Evolutionary conservation across 2,329 filamentous ascomycete genomes (phyloP).

Genomic region (Colletotrichum orchidophilum): DNA sequence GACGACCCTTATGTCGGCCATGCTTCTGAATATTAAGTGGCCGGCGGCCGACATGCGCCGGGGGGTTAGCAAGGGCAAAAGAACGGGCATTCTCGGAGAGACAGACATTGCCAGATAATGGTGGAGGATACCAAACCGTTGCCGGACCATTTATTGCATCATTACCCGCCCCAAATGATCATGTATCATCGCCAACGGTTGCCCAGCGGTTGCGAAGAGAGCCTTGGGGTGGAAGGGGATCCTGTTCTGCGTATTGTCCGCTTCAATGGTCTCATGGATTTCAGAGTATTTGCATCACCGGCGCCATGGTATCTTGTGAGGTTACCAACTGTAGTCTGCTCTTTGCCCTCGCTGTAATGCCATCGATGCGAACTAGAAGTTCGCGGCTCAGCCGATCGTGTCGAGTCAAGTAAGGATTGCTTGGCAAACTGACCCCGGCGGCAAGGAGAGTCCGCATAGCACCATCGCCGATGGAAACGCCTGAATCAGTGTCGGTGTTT

Average conservation of each 20-base stretch:
- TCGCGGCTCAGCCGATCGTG: neutral
- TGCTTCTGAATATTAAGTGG: constrained; percentile 31
- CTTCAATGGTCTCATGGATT: constrained; percentile 45
- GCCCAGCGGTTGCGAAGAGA: constrained; percentile 41
- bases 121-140: neutral
- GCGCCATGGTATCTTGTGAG: constrained; percentile 69
- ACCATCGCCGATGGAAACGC: constrained; percentile 27
- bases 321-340: constrained; percentile 58
- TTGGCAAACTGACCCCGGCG: constrained; percentile 24
- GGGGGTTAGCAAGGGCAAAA: constrained; percentile 25
- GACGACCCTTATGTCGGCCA: constrained; percentile 30
- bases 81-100: constrained; percentile 19
- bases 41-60: constrained; percentile 29
- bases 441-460: constrained; percentile 22
- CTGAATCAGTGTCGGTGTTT: constrained; percentile 23
- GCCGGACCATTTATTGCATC: constrained; percentile 51
- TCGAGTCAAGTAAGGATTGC: neutral
- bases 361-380: constrained; percentile 21
- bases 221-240: constrained; percentile 36
- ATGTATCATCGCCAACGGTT: constrained; percentile 48
- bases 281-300: constrained; percentile 63
- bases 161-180: constrained; percentile 53
- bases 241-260: constrained; percentile 47
- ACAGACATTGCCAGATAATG: neutral
- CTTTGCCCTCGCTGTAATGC: constrained; percentile 28